phyloP scores from a whole-genome alignment of 805 yeast genomes.

The Saccharomyces jurei region DNA sequence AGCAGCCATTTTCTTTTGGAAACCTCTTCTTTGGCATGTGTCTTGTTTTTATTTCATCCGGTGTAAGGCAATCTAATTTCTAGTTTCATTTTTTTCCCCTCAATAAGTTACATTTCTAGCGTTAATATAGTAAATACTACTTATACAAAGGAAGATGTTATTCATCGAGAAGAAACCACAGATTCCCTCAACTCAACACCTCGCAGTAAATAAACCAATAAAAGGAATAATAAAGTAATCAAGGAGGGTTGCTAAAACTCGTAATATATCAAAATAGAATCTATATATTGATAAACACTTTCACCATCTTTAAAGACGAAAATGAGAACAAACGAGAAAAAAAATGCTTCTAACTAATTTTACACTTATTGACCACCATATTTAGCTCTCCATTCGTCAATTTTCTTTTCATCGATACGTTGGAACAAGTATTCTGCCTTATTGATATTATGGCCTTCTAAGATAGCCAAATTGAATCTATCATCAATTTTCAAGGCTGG shows the following conservation, averaged over 20 bases:
- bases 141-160: not conserved
- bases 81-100: not conserved
- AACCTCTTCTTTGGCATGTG: not conserved
- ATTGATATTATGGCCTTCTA: conserved; percentile 79
- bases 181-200: too few relatives aligned
- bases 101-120: not conserved
- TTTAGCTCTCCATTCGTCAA: conserved; percentile 76
- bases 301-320: conserved; percentile 1
- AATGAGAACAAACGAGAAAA: conserved; percentile 2
- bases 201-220: not conserved
- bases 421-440: conserved; percentile 86
- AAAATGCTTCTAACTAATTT: conserved; percentile 1
- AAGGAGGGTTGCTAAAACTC: not conserved
- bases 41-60: not conserved
- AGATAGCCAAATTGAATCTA: conserved; percentile 57
- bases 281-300: conserved; percentile 4
- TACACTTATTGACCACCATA: conserved; percentile 70
- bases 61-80: not conserved
- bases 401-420: conserved; percentile 84
- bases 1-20: not conserved
- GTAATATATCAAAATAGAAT: not conserved
- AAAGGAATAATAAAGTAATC: not conserved
- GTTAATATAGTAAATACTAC: not conserved
- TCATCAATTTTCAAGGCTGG: conserved; percentile 76
- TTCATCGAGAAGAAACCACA: not conserved